phyloP scores from a whole-genome alignment of 2,329 filamentous ascomycete genomes.

The Nakataea oryzae region DNA sequence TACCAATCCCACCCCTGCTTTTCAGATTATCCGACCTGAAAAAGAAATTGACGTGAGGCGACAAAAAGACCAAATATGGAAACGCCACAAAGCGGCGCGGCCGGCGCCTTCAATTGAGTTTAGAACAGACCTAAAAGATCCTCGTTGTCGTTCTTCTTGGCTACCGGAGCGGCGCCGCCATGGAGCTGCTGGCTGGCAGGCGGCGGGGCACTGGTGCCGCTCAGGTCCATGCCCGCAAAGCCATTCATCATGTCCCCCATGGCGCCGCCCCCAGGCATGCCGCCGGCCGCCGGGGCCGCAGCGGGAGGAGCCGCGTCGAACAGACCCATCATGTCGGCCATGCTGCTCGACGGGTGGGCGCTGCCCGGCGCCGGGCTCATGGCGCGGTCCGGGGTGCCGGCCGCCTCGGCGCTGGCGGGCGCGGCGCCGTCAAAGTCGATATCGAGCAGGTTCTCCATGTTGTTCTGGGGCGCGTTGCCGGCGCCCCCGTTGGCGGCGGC shows the following conservation, averaged over 20 bases:
- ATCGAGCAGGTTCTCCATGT: slow-evolving; percentile 89
- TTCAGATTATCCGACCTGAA: not conserved
- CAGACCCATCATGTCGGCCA: slow-evolving; percentile 58
- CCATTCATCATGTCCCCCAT: slow-evolving; percentile 87
- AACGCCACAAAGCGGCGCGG: not conserved
- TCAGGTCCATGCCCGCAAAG: slow-evolving; percentile 72
- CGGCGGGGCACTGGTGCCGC: slow-evolving; percentile 52
- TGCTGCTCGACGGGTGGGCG: slow-evolving; percentile 29
- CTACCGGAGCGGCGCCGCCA: slow-evolving; percentile 22
- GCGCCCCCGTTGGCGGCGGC: slow-evolving; percentile 52
- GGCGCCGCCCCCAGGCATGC: slow-evolving; percentile 29
- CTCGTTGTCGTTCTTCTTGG: slow-evolving; percentile 46
- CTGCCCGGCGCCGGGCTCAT: slow-evolving; percentile 42
- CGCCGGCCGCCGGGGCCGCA: slow-evolving; percentile 14
- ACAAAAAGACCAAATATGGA: not conserved
- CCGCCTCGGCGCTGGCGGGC: slow-evolving; percentile 68
- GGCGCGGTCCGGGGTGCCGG: slow-evolving; percentile 58
- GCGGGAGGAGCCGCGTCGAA: slow-evolving; percentile 40
- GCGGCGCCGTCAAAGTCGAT: slow-evolving; percentile 63
- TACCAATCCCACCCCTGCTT: not conserved
- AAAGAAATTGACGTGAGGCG: not conserved
- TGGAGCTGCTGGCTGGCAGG: slow-evolving; percentile 51
- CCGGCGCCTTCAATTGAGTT: not conserved
- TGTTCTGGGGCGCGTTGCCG: slow-evolving; percentile 48
- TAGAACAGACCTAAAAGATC: slow-evolving; percentile 52